Evolutionary conservation across 805 yeast species (phyloP), one percentile per base, ranked within the genome.

Genomic region (Priceomyces fermenticarens): DNA sequence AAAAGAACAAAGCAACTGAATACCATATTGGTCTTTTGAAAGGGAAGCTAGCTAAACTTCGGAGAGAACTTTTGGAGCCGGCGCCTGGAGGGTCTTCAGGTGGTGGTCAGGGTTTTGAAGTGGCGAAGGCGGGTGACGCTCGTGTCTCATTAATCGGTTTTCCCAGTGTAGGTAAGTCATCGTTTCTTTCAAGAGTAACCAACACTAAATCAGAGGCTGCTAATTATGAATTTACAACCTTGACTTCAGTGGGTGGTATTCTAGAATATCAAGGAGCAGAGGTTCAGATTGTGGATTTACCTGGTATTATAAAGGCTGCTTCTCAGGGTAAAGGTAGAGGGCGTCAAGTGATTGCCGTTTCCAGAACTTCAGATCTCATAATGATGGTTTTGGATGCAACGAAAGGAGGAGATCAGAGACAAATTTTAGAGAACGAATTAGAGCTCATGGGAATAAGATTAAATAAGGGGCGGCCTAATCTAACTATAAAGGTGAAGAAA

Each of bases 291-390:
- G 91, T 91, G n/a, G 99, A 91, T 75, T 68, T 91, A 39, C 99
- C 99, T 1, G 99, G 99, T 62, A 91, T 91, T 52, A 91, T 91
- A 43, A 88, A 87, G 60, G 98, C 98, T 33, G 98, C 98, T 3
- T 76, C 95, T 28, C 96, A 88, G 58, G 98, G 98, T 55, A 90
- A 90, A 63, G 99, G 99, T 53, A 80, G 99, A 63, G 98, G 98
- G 42, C 77, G 96, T 54, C 98, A 93, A 62, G 98, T 93, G 32
- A 90, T 91, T 49, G 85, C 98, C 2, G 93, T 97, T 0, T 96
- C 97, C 0, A 84, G 93, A 61, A 91, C 98, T 0, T 89, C 97
- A 0, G 98, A 93, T 58, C 69, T 91, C 57, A 83, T 91, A 46
- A 67, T 91, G 56, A 93, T 91, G 96, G 89, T 91, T 41, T 67